These are phyloP conservation scores for Erigeron canadensis DNA, from an alignment of 129 eudicot species.

Conservation along the genomic window DNA sequence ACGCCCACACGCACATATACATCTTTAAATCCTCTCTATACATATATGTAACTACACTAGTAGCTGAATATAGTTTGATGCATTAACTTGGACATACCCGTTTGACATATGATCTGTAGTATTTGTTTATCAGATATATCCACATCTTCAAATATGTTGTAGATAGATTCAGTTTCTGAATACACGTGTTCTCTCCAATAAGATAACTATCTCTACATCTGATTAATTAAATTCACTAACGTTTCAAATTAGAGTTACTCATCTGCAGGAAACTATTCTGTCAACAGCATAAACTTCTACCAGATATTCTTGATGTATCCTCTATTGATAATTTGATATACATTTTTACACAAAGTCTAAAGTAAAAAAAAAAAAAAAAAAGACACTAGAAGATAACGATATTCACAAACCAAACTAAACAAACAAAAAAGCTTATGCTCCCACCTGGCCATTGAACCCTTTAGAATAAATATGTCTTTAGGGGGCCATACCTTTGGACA, in stretches of 20 bases:
- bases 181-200: slow-evolving; percentile 7
- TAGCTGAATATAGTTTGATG: too few species aligned
- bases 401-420: background rate
- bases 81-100: background rate
- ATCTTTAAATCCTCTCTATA: background rate
- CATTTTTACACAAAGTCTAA: background rate
- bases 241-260: background rate
- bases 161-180: slow-evolving; percentile 11
- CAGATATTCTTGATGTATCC: background rate
- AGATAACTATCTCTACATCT: slow-evolving; percentile 8
- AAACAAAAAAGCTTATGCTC: slow-evolving; percentile 21
- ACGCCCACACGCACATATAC: background rate
- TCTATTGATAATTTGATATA: slow-evolving; percentile 6
- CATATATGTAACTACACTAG: too few species aligned
- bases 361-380: slow-evolving; percentile 3
- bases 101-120: background rate
- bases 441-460: slow-evolving; percentile 23
- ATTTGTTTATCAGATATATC: background rate
- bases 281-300: background rate
- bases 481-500: slow-evolving; percentile 21
- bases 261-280: background rate
- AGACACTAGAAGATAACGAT: slow-evolving; percentile 4
- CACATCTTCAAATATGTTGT: slow-evolving; percentile 6
- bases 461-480: slow-evolving; percentile 1
- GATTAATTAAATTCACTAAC: background rate